Base-by-base conservation (phyloP, 2,329 filamentous ascomycete species). In the Aspergillus sp. region DNA sequence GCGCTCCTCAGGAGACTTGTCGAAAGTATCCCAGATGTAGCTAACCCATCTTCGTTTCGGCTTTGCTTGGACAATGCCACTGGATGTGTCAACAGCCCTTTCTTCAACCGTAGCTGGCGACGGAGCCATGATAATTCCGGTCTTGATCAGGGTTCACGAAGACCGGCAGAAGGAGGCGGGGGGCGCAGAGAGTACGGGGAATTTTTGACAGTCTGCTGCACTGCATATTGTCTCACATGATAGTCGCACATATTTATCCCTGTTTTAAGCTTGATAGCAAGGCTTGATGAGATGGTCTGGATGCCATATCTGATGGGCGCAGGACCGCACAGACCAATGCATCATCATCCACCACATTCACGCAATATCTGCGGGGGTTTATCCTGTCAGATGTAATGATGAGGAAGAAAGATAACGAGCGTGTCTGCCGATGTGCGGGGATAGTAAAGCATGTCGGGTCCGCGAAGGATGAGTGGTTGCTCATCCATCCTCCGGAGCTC, bases 21-120 rank as follows among this genome's bases (percentile, higher is more conserved):
- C 82, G 19, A 83, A 75, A 1, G 78, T 81, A 69, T 84, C 82
- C 82, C 81, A 84, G 49, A 85, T 70, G 58, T 82, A 84, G 63
- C 76, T 79, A 49, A 77, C 74, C 81, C 81, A 83, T 73, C 69
- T 81, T 8, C 71, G 64, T 63, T 76, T 78, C 2, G 63, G 65
- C 4, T 65, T 55, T 55, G 69, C 63, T 45, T 72, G 70, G 23
- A 71, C 57, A 8, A 67, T 19, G 6, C 60, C 59, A 9, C 56
- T 57, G 0, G 64, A 41, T 3, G 52, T 12, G 6, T 64, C 60
- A 9, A 62, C 30, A 6, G 58, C 61, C 3, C 62, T 52, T 21
- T 71, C 67, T 2, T 66, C 61, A 12, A 61, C 51, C 2, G 52
- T 47, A 4, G 48, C 51, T 36, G 56, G 28, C 38, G 58, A 47